Evolutionary conservation across 768 basidiomycete species (phyloP), one percentile per base, ranked within the genome.

Genomic region (Cystoderma amianthinum): DNA sequence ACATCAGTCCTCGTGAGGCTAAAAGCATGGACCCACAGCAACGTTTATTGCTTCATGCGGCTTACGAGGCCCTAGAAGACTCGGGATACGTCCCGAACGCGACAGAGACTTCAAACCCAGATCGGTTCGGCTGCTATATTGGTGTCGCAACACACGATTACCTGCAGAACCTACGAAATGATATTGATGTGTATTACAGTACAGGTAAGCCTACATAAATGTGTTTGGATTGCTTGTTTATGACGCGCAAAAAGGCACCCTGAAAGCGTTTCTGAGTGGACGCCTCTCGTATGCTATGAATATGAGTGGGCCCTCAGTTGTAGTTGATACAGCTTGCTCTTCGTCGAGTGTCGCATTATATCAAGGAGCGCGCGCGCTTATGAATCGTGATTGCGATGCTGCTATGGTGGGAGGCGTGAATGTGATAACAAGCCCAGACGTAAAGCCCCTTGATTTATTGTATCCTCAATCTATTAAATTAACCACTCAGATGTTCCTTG

Each of bases 341-440:
- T 82, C 83, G 3, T 82, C 82, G 3, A 60, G 69, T 22, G 74
- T 81, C 11, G 82, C 83, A 6, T 62, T 87, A 19, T 74, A 87
- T 57, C 80, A 80, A 47, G 85, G 79, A 0, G 78, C 72, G 36
- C 77, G 84, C 34, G 78, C 83, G 0, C 59, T 88, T 21, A 64
- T 71, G 58, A 72, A 71, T 42, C 59, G 68, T 13, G 85, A 88
- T 54, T 87, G 85, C 52, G 63, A 71, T 47, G 70, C 81, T 18
- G 82, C 82, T 1, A 59, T 88, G 20, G 85, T 80, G 13, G 85
- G 82, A 17, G 83, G 85, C n/a, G 79, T 86, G 20, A 85, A 86
- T 50, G 53, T 79, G 42, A 75, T 86, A 37, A 66, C 78, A 1
- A 80, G 79, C 55, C 82, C 82, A 4, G 82, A 86, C 44, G 85